These are phyloP conservation scores for Cyathus striatus DNA, from an alignment of 768 basidiomycete species.

Conservation along the genomic window DNA sequence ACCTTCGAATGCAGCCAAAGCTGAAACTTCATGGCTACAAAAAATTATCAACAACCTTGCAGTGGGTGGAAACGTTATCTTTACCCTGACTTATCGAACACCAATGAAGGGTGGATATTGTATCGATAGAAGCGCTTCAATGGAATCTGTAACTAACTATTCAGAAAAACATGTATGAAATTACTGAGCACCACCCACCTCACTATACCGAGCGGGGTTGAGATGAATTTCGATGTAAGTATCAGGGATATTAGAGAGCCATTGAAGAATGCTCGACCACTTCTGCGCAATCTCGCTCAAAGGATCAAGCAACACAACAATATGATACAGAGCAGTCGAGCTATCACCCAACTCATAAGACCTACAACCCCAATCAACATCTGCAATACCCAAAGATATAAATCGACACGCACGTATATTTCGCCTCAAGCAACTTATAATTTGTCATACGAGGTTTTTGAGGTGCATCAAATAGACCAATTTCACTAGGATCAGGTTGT, in stretches of 20 bases:
- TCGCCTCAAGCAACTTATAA: constrained; percentile 55
- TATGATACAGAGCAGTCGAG: constrained; percentile 58
- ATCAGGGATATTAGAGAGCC: constrained; percentile 59
- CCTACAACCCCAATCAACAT: too few relatives aligned
- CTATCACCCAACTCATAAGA: constrained; percentile 68
- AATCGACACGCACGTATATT: too few relatives aligned
- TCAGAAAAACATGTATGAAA: neutral
- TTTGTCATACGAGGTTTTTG: constrained; percentile 51
- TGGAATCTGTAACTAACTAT: constrained; percentile 58
- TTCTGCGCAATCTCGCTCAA: constrained; percentile 80
- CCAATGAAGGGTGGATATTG: constrained; percentile 48
- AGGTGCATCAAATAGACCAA: constrained; percentile 65
- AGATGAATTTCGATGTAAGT: constrained; percentile 74
- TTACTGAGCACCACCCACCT: constrained; percentile 42
- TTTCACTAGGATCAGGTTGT: constrained; percentile 67
- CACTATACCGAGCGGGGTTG: constrained; percentile 61
- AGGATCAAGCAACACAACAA: constrained; percentile 79
- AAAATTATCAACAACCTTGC: neutral
- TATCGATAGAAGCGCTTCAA: constrained; percentile 92
- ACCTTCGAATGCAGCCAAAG: constrained; percentile 58
- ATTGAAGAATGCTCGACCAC: constrained; percentile 79
- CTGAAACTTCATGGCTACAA: constrained; percentile 50
- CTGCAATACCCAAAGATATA: too few relatives aligned
- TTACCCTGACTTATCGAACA: constrained; percentile 71
- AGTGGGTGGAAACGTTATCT: constrained; percentile 13